A percentile compares a stretch with the other conserved stretches of the same genome.
Evolutionary conservation across 768 basidiomycete species (phyloP).

Genomic region (Melanogaster broomeanus): DNA sequence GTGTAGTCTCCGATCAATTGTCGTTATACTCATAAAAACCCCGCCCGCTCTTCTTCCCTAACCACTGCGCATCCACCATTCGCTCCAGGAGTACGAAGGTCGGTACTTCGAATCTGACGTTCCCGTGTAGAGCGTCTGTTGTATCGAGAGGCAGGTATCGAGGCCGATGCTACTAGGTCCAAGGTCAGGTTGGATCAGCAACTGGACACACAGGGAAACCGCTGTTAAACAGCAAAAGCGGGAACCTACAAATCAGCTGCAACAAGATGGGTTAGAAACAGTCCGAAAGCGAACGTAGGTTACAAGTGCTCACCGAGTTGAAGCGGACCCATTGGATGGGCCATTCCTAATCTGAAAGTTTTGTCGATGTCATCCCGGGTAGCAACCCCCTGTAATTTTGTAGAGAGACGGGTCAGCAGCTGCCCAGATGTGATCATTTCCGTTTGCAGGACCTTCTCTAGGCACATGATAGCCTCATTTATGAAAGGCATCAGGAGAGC

Average conservation of each 20-base stretch:
- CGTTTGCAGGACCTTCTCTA: constrained; percentile 68
- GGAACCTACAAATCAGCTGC: constrained; percentile 34
- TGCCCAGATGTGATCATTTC: neutral
- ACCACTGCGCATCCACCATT: constrained; percentile 97
- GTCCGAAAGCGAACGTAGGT: neutral
- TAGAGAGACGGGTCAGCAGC: neutral
- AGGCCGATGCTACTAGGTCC: constrained; percentile 76
- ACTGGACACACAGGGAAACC: neutral
- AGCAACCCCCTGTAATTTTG: constrained; percentile 69
- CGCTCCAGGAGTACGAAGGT: constrained; percentile 84
- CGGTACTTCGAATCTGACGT: constrained; percentile 96
- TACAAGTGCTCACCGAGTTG: constrained; percentile 60
- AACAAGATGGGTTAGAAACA: constrained; percentile 6
- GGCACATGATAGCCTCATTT: constrained; percentile 94
- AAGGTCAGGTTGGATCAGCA: neutral
- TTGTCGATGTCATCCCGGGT: constrained; percentile 95
- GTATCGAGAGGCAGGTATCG: constrained; percentile 94
- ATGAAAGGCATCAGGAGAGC: constrained; percentile 96
- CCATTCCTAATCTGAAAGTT: constrained; percentile 91
- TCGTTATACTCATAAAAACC: constrained; percentile 88
- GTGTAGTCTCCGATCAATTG: constrained; percentile 3
- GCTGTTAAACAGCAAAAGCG: neutral
- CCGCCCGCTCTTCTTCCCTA: constrained; percentile 89
- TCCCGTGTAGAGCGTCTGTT: constrained; percentile 84
- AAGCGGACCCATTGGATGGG: constrained; percentile 92